A percentile compares a stretch with the other conserved stretches of the same genome.
Evolutionary conservation across 139 green algal species (phyloP).

Genomic region (Chloropicon primus): DNA sequence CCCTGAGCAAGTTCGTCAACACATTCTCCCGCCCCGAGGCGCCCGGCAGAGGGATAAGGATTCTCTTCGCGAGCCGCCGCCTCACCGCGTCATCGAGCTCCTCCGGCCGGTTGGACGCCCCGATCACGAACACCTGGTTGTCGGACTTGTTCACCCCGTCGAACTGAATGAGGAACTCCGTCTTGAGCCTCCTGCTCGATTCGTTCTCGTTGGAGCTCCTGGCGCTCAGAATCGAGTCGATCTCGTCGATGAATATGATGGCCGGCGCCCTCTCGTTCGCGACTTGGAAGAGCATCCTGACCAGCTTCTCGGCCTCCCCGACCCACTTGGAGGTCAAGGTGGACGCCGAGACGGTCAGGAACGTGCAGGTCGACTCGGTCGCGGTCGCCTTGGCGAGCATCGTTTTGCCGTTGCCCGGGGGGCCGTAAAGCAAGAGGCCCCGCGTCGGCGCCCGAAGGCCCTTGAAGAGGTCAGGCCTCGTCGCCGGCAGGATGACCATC

Average conservation of each 20-base stretch:
- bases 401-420: slow-evolving; percentile 24
- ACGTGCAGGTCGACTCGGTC: slow-evolving; percentile 41
- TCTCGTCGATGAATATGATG: slow-evolving; percentile 64
- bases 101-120: slow-evolving; percentile 36
- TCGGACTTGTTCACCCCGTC: slow-evolving; percentile 23
- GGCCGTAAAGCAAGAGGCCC: slow-evolving; percentile 73
- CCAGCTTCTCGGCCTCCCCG: slow-evolving; percentile 63
- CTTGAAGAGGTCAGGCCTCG: slow-evolving; percentile 40
- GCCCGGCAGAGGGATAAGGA: not conserved
- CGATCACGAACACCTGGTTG: slow-evolving; percentile 28
- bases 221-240: not conserved
- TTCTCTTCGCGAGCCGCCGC: slow-evolving; percentile 39
- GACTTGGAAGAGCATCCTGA: slow-evolving; percentile 51
- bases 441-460: slow-evolving; percentile 56
- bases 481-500: slow-evolving; percentile 54
- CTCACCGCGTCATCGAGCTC: slow-evolving; percentile 55
- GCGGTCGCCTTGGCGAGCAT: slow-evolving; percentile 47
- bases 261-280: slow-evolving; percentile 38
- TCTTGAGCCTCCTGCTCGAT: not conserved
- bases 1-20: not conserved
- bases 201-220: not conserved
- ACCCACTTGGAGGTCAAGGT: slow-evolving; percentile 65
- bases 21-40: not conserved
- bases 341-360: slow-evolving; percentile 72
- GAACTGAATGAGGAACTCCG: not conserved